Percentiles rank a stretch among this genome's conserved stretches.
These are phyloP conservation scores for Euphrasia arctica DNA, from an alignment of 305 asterid species.

Conservation along the genomic window DNA sequence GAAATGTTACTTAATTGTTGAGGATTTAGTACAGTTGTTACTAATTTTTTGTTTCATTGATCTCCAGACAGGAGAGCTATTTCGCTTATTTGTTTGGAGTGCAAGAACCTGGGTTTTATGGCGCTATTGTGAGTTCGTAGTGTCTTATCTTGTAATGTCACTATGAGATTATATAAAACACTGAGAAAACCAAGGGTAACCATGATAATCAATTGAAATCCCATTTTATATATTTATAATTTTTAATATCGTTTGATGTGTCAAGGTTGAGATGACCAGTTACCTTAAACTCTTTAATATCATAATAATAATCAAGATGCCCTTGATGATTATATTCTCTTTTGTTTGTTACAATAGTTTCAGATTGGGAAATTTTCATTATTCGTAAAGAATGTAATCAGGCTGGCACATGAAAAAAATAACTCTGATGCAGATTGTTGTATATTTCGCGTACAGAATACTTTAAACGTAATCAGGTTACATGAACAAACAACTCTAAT, in stretches of 20 bases:
- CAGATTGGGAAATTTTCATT: slow-evolving; percentile 8
- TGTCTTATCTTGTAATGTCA: slow-evolving; percentile 21
- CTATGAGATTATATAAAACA: slow-evolving; percentile 10
- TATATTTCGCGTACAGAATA: background rate
- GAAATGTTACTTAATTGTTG: no score
- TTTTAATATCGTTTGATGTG: slow-evolving; percentile 1
- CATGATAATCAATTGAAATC: slow-evolving; percentile 1
- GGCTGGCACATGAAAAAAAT: slow-evolving; percentile 5
- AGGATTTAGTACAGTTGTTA: slow-evolving; percentile 16
- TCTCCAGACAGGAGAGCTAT: slow-evolving; percentile 89
- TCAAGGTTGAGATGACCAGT: slow-evolving; percentile 10
- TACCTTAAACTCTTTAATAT: slow-evolving; percentile 15
- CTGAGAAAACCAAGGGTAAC: slow-evolving; percentile 9
- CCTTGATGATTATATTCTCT: slow-evolving; percentile 8
- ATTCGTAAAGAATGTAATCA: background rate
- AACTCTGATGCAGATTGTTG: no score
- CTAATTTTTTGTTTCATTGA: slow-evolving; percentile 26
- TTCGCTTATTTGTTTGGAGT: slow-evolving; percentile 99
- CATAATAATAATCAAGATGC: slow-evolving; percentile 10
- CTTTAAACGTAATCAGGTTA: background rate
- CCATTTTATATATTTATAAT: background rate
- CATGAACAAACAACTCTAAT: slow-evolving; percentile 8
- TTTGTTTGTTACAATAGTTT: slow-evolving; percentile 1
- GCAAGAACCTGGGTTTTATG: slow-evolving; percentile 91
- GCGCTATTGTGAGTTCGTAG: slow-evolving; percentile 76